Percentiles rank a stretch among this genome's conserved stretches.
Conservation (phyloP, 2,329 filamentous ascomycete genomes). For the Fusarium keratoplasticum region DNA sequence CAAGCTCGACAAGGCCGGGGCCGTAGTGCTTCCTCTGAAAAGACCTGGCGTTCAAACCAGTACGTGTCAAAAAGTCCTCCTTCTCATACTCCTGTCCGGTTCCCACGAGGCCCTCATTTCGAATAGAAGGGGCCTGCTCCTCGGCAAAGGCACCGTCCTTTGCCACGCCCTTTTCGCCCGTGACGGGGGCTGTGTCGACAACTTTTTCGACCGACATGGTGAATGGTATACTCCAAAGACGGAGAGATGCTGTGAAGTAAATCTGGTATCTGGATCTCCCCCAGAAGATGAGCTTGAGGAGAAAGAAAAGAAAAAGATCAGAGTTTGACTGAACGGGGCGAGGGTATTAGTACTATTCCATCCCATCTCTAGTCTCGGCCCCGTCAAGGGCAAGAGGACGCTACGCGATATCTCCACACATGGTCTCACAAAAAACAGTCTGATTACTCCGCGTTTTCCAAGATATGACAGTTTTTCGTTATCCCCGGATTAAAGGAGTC, state of each 20-base stretch:
- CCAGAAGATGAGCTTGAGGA: background rate
- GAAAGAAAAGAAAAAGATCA: slow-evolving; percentile 5
- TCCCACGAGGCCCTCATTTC: slow-evolving; percentile 14
- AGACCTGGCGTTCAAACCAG: slow-evolving; percentile 38
- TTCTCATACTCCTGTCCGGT: slow-evolving; percentile 33
- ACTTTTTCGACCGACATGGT: slow-evolving; percentile 26
- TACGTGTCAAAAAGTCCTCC: slow-evolving; percentile 43
- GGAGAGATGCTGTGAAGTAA: too few species aligned
- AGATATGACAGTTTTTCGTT: background rate
- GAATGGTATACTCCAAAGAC: background rate
- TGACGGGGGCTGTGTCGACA: slow-evolving; percentile 3
- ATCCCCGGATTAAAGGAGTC: slow-evolving; percentile 13
- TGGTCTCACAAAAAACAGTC: slow-evolving; percentile 1
- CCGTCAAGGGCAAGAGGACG: slow-evolving; percentile 16
- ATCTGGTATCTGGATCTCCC: background rate
- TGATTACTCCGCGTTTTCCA: slow-evolving; percentile 9
- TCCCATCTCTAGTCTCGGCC: slow-evolving; percentile 7
- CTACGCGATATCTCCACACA: slow-evolving; percentile 23
- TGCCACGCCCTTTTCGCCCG: slow-evolving; percentile 17
- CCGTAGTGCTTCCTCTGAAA: slow-evolving; percentile 42
- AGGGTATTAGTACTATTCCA: slow-evolving; percentile 24
- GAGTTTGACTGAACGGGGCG: slow-evolving; percentile 16
- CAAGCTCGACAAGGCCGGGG: slow-evolving; percentile 48
- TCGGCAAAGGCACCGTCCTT: slow-evolving; percentile 4
- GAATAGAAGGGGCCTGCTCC: background rate